phyloP scores from a whole-genome alignment of 345 rosid genomes.

The Eucalyptus coolabah region DNA sequence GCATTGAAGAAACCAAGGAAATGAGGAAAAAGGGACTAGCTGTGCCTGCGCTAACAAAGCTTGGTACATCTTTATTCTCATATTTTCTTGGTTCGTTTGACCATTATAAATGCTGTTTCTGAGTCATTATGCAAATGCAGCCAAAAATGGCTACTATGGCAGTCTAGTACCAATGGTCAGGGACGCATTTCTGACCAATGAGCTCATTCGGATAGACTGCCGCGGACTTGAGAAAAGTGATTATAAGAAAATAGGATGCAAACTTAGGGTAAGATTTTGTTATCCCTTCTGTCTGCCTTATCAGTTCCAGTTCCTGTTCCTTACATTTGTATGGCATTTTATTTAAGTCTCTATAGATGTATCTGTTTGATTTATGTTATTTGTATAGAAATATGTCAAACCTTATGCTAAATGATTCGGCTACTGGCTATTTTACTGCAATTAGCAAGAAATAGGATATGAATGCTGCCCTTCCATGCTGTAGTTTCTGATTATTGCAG shows the following conservation, averaged over 20 bases:
- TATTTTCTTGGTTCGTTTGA: neutral
- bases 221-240: conserved; percentile 75
- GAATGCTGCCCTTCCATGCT: neutral
- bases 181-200: conserved; percentile 70
- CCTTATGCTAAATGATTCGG: neutral
- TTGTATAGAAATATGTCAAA: neutral
- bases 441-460: neutral
- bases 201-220: conserved; percentile 78
- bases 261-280: conserved; percentile 50
- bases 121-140: conserved; percentile 30
- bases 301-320: neutral
- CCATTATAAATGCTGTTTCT: neutral
- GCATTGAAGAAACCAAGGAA: conserved; percentile 73
- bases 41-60: conserved; percentile 69
- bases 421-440: neutral
- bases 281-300: neutral
- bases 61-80: conserved; percentile 22
- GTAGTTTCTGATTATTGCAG: neutral
- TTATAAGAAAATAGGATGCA: conserved; percentile 90
- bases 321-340: neutral
- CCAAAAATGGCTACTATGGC: conserved; percentile 88
- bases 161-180: conserved; percentile 86
- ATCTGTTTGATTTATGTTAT: neutral
- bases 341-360: neutral
- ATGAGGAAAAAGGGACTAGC: conserved; percentile 78